phyloP scores from a whole-genome alignment of 73 alveolate species.

The Paramecium caudatum region DNA sequence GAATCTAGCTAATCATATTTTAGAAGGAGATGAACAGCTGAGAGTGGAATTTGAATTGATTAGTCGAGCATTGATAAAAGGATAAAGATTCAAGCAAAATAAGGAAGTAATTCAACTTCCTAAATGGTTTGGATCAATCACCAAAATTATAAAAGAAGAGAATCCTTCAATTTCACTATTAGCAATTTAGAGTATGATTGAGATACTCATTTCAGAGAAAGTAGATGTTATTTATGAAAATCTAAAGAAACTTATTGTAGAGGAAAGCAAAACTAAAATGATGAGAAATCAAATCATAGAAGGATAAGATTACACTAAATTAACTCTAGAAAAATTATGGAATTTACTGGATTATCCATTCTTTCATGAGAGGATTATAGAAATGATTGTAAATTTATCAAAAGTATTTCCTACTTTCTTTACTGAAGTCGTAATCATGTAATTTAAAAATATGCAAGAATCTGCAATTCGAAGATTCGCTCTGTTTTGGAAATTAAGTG shows the following conservation, averaged over 20 bases:
- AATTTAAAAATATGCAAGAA: constrained; percentile 71
- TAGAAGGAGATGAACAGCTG: constrained; percentile 56
- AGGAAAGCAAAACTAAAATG: constrained; percentile 68
- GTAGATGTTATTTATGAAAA: constrained; percentile 67
- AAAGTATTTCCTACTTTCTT: constrained; percentile 72
- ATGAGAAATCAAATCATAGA: constrained; percentile 57
- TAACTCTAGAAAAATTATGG: constrained; percentile 75
- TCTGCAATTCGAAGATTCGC: constrained; percentile 77
- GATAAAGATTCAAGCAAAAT: constrained; percentile 26
- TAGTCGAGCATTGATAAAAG: constrained; percentile 21
- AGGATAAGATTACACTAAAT: constrained; percentile 74
- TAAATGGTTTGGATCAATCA: constrained; percentile 70
- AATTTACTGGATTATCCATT: constrained; percentile 70
- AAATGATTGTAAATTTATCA: constrained; percentile 73
- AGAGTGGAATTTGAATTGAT: constrained; percentile 7
- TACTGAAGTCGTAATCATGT: constrained; percentile 69
- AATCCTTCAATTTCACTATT: constrained; percentile 70
- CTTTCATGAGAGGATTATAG: constrained; percentile 74
- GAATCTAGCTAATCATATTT: constrained; percentile 17
- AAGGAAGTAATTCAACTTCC: constrained; percentile 62
- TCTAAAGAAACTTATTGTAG: constrained; percentile 58
- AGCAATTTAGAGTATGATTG: constrained; percentile 73
- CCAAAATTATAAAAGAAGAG: constrained; percentile 61
- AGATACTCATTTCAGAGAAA: constrained; percentile 63
- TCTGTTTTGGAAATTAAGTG: constrained; percentile 74